Percentiles rank a stretch among this genome's conserved stretches.
Evolutionary conservation across 2,329 filamentous ascomycete genomes (phyloP).

Genomic region (Apiospora sp.): DNA sequence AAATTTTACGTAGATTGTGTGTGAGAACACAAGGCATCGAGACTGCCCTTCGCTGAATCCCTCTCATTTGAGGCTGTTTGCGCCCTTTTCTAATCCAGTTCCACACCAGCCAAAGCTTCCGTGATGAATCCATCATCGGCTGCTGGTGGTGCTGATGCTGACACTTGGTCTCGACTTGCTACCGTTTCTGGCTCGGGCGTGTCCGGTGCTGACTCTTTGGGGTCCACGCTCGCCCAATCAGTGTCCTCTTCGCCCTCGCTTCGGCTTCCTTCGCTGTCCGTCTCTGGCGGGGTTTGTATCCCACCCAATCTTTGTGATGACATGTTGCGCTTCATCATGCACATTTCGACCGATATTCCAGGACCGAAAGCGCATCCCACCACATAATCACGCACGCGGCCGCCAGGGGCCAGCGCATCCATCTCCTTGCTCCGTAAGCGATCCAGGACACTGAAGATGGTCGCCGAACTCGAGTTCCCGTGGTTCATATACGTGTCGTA

Average conservation of each 20-base stretch:
- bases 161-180: conserved; percentile 27
- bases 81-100: conserved; percentile 27
- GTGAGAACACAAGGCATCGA: not conserved
- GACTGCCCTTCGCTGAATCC: too few relatives aligned
- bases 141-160: not conserved
- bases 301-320: conserved; percentile 42
- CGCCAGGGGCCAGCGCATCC: conserved; percentile 61
- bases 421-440: conserved; percentile 66
- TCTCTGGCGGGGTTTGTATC: conserved; percentile 61
- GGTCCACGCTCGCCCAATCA: conserved; percentile 39
- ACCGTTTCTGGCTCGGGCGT: conserved; percentile 29
- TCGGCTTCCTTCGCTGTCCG: conserved; percentile 57
- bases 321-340: conserved; percentile 64
- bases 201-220: conserved; percentile 34
- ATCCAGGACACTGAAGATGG: conserved; percentile 73
- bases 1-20: not conserved
- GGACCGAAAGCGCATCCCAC: conserved; percentile 76
- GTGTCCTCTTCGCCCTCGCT: conserved; percentile 50
- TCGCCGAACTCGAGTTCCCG: conserved; percentile 75
- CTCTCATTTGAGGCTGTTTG: not conserved
- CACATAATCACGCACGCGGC: conserved; percentile 62
- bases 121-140: conserved; percentile 31
- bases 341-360: conserved; percentile 74
- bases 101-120: conserved; percentile 28
- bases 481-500: conserved; percentile 73